phyloP scores from a whole-genome alignment of 345 rosid species.

The Combretum micranthum region DNA sequence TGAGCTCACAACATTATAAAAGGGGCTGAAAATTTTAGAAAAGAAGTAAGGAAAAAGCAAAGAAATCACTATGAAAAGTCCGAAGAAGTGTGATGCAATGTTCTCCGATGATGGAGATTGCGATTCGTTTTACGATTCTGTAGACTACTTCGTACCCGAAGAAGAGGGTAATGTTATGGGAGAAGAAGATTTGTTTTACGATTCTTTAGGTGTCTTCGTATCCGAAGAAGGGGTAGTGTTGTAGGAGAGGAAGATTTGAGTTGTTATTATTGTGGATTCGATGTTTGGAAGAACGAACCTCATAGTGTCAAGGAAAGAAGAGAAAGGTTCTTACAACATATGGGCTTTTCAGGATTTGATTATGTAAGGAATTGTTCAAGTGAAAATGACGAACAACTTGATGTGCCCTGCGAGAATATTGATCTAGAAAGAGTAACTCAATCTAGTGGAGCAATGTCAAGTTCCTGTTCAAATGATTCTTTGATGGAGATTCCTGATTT shows the following conservation, averaged over 20 bases:
- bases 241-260: too few species aligned
- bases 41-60: too few species aligned
- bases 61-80: too few species aligned
- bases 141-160: conserved; percentile 35
- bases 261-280: conserved; percentile 18
- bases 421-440: conserved; percentile 33
- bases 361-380: not conserved
- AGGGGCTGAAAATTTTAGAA: too few species aligned
- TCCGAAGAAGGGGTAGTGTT: too few species aligned
- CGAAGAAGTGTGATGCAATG: too few species aligned
- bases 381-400: not conserved
- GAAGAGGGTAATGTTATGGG: conserved; percentile 14
- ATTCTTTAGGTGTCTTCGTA: too few species aligned
- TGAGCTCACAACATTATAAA: too few species aligned
- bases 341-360: conserved; percentile 35
- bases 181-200: too few species aligned
- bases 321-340: conserved; percentile 31
- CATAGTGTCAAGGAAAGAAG: conserved; percentile 67
- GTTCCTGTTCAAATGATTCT: conserved; percentile 10
- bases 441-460: conserved; percentile 38
- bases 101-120: conserved; percentile 19
- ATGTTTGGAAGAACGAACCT: conserved; percentile 56
- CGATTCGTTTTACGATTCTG: conserved; percentile 65
- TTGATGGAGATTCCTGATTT: conserved; percentile 18
- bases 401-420: not conserved